These are phyloP conservation scores for Xylariaceae sp. DNA, from an alignment of 2,329 filamentous ascomycete species.

Conservation along the genomic window DNA sequence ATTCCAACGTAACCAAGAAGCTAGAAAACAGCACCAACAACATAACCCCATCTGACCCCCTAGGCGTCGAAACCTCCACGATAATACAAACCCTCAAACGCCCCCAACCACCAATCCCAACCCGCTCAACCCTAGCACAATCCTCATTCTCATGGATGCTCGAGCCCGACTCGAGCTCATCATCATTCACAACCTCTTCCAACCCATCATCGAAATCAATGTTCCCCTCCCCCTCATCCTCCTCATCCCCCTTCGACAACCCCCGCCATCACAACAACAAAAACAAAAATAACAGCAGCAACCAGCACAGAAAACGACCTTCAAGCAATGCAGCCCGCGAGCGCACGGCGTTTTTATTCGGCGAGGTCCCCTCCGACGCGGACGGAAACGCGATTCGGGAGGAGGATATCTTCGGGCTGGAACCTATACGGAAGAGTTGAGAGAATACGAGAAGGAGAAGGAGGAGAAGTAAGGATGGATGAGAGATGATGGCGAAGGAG, in stretches of 20 bases:
- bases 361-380: slow-evolving; percentile 43
- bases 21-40: slow-evolving; percentile 3
- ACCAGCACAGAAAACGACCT: slow-evolving; percentile 36
- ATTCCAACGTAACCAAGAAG: neutral
- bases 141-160: slow-evolving; percentile 81
- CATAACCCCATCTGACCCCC: slow-evolving; percentile 22
- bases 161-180: slow-evolving; percentile 45
- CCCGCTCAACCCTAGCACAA: slow-evolving; percentile 64
- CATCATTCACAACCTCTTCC: slow-evolving; percentile 12
- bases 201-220: slow-evolving; percentile 16
- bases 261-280: too few relatives aligned
- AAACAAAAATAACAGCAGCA: too few relatives aligned
- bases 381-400: slow-evolving; percentile 35
- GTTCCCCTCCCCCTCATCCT: slow-evolving; percentile 27
- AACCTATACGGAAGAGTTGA: slow-evolving; percentile 40
- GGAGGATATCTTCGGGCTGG: slow-evolving; percentile 54
- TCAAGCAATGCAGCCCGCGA: slow-evolving; percentile 47
- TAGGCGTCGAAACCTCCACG: slow-evolving; percentile 19
- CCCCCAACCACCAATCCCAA: slow-evolving; percentile 46
- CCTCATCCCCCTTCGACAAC: too few relatives aligned
- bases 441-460: neutral
- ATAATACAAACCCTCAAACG: slow-evolving; percentile 28
- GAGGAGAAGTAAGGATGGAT: neutral
- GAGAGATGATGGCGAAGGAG: neutral
- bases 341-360: slow-evolving; percentile 57